Evolutionary conservation across 257 asterid genomes (phyloP).

Genomic region (Nicotiana obtusifolia): DNA sequence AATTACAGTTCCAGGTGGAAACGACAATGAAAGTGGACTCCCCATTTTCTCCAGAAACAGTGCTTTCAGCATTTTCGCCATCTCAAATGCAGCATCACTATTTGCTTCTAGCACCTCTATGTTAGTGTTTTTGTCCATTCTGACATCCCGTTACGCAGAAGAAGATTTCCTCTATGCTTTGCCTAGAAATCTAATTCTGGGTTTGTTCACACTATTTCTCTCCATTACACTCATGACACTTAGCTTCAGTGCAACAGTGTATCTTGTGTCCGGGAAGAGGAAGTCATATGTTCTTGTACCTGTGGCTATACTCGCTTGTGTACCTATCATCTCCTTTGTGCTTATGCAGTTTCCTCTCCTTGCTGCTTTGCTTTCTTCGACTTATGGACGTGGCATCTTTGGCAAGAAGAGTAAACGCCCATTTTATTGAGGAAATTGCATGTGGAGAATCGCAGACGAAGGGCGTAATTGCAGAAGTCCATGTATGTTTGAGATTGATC

Average conservation of each 20-base stretch:
- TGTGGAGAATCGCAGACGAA: no score
- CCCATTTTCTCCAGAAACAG: neutral
- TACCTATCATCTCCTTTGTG: neutral
- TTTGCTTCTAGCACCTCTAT: neutral
- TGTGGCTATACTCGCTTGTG: conserved; percentile 5
- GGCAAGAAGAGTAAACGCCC: neutral
- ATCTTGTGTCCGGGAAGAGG: neutral
- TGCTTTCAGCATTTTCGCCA: neutral
- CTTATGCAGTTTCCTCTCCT: conserved; percentile 1
- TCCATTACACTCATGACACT: conserved; percentile 3
- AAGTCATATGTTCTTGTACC: neutral
- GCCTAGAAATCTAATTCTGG: neutral
- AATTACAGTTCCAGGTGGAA: conserved; percentile 5
- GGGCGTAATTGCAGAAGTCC: no score
- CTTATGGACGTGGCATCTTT: conserved; percentile 3
- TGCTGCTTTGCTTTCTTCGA: neutral
- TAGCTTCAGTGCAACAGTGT: neutral
- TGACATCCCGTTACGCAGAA: neutral
- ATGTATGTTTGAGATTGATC: no score
- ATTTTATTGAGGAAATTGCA: neutral
- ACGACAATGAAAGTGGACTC: neutral
- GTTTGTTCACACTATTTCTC: neutral
- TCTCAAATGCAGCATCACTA: conserved; percentile 6
- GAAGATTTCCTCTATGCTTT: conserved; percentile 3
- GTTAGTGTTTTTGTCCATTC: conserved; percentile 4